phyloP scores from a whole-genome alignment of 345 rosid species.

The Syzygium jambos region DNA sequence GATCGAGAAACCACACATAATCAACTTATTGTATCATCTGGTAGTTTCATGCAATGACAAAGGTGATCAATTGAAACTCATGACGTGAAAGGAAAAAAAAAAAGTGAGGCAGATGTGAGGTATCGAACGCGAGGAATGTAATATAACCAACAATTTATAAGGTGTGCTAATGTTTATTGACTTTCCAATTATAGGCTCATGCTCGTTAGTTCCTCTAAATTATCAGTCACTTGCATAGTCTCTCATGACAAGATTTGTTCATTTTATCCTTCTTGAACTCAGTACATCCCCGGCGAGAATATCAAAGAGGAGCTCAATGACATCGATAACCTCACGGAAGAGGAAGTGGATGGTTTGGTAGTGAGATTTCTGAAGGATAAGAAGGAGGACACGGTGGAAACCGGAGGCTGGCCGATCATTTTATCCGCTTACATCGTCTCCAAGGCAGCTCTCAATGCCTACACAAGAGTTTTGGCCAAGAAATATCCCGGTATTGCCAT shows the following conservation, averaged over 20 bases:
- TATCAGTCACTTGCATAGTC: background rate
- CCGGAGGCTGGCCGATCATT: slow-evolving; percentile 6
- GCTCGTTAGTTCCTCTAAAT: background rate
- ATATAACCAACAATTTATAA: background rate
- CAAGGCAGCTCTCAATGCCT: slow-evolving; percentile 1
- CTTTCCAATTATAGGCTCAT: background rate
- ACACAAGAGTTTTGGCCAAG: background rate
- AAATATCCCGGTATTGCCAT: background rate
- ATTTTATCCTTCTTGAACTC: background rate
- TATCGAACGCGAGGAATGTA: background rate
- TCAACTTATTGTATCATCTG: too few species aligned
- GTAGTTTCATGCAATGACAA: too few species aligned
- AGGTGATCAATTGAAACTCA: background rate
- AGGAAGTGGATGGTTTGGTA: slow-evolving; percentile 13
- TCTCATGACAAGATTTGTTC: background rate
- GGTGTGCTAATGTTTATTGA: background rate
- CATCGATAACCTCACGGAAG: background rate
- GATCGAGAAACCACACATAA: background rate
- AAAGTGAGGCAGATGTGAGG: background rate
- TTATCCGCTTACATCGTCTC: background rate
- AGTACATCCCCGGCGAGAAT: slow-evolving; percentile 1
- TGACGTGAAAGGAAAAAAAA: background rate
- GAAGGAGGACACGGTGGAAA: slow-evolving; percentile 7
- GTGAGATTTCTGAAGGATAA: slow-evolving; percentile 5
- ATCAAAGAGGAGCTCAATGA: background rate